phyloP scores from a whole-genome alignment of 192 early-diverging fungal genomes.

The Linnemannia elongata region DNA sequence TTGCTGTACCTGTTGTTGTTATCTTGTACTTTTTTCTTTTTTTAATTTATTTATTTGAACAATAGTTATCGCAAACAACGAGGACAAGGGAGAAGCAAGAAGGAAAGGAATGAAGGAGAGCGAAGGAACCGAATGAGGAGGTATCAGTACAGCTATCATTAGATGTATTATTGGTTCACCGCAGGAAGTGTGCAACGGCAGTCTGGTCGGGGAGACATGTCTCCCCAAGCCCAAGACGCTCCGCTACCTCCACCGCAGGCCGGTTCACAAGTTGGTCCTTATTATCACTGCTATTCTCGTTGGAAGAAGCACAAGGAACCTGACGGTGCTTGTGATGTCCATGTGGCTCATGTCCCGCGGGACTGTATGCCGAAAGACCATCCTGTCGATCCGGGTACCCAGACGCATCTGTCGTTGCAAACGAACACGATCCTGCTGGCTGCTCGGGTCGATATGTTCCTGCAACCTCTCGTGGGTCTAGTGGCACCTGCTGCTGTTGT shows the following conservation, averaged over 20 bases:
- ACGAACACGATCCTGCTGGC: neutral
- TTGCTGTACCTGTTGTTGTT: no score
- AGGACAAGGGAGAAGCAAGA: no score
- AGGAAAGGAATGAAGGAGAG: neutral
- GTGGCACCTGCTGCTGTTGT: neutral
- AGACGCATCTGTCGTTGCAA: constrained; percentile 44
- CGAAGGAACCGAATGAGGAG: no score
- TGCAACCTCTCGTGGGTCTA: neutral
- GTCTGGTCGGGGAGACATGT: neutral
- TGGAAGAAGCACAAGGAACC: neutral
- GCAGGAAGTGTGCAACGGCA: neutral
- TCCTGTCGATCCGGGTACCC: constrained; percentile 42
- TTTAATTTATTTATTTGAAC: no score
- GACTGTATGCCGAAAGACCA: constrained; percentile 22
- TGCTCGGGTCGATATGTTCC: neutral
- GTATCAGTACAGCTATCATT: neutral
- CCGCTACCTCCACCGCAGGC: constrained; percentile 12
- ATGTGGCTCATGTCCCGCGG: neutral
- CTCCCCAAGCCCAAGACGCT: neutral
- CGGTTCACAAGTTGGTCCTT: constrained; percentile 9
- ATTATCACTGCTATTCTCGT: neutral
- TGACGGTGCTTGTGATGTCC: constrained; percentile 44
- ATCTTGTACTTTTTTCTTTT: no score
- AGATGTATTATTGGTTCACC: neutral
- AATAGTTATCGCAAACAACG: no score